phyloP scores from a whole-genome alignment of 2,329 filamentous ascomycete genomes.

The Venturia aucupariae region DNA sequence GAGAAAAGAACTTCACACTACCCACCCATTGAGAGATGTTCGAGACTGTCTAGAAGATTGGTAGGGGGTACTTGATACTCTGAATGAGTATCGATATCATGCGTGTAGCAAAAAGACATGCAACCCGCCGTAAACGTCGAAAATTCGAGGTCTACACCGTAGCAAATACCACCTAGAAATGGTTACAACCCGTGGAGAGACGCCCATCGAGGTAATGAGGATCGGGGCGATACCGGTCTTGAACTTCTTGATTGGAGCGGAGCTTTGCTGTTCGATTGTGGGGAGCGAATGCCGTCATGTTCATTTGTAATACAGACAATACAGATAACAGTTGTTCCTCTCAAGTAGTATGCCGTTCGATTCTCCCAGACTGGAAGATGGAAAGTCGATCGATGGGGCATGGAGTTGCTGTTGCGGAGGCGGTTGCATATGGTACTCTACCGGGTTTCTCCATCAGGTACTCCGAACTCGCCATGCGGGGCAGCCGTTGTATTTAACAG shows the following conservation, averaged over 20 bases:
- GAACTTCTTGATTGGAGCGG: not conserved
- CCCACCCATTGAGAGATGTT: too few relatives aligned
- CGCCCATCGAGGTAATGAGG: not conserved
- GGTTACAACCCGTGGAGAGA: too few relatives aligned
- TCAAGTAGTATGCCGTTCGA: not conserved
- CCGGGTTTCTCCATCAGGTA: not conserved
- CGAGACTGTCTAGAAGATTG: too few relatives aligned
- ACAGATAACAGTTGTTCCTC: not conserved
- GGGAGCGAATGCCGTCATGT: not conserved
- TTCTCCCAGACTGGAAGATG: not conserved
- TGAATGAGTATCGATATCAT: too few relatives aligned
- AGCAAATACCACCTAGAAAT: too few relatives aligned
- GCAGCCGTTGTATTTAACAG: not conserved
- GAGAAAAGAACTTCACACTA: too few relatives aligned
- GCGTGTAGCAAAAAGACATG: too few relatives aligned
- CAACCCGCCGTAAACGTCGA: too few relatives aligned
- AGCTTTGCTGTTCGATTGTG: not conserved
- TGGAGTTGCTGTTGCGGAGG: not conserved
- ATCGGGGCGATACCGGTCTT: not conserved
- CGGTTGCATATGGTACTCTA: not conserved
- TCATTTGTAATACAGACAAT: not conserved
- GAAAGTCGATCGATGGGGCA: not conserved
- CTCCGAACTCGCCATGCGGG: not conserved
- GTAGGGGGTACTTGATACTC: too few relatives aligned
- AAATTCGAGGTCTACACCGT: too few relatives aligned